A percentile compares a stretch with the other conserved stretches of the same genome.
These are phyloP conservation scores for Histomonas meleagridis DNA, from an alignment of 208 protist genomes.

Conservation along the genomic window DNA sequence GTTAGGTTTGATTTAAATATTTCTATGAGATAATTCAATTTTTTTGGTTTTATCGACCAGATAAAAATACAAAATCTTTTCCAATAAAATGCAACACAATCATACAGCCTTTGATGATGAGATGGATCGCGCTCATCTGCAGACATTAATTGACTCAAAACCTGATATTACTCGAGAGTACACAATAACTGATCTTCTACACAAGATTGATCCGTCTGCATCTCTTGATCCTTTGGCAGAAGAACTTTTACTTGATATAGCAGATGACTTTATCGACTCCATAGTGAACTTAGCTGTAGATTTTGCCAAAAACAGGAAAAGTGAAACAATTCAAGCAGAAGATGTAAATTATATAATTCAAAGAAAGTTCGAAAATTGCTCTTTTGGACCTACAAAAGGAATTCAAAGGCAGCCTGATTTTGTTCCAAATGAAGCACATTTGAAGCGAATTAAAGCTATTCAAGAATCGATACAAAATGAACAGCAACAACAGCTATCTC, in stretches of 20 bases:
- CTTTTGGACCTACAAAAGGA: background rate
- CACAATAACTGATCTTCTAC: background rate
- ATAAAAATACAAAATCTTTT: too few species aligned
- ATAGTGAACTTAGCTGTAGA: background rate
- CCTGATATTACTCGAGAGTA: slow-evolving; percentile 6
- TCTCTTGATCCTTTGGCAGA: background rate
- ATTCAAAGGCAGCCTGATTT: background rate
- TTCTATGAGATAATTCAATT: too few species aligned
- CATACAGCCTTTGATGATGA: background rate
- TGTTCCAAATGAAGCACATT: background rate
- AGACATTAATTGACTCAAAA: background rate
- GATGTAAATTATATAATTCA: background rate
- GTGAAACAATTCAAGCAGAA: background rate
- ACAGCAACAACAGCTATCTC: too few species aligned
- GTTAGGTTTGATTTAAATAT: too few species aligned
- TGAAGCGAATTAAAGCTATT: background rate
- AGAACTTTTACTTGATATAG: background rate
- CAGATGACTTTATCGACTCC: background rate
- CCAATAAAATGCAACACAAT: too few species aligned
- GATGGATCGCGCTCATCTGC: background rate
- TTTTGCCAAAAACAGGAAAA: background rate
- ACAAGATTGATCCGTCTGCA: slow-evolving; percentile 22
- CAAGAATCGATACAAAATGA: too few species aligned
- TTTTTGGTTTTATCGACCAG: too few species aligned
- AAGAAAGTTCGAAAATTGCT: background rate